phyloP scores from a whole-genome alignment of 768 basidiomycete genomes.

The Hebeloma cylindrosporum region DNA sequence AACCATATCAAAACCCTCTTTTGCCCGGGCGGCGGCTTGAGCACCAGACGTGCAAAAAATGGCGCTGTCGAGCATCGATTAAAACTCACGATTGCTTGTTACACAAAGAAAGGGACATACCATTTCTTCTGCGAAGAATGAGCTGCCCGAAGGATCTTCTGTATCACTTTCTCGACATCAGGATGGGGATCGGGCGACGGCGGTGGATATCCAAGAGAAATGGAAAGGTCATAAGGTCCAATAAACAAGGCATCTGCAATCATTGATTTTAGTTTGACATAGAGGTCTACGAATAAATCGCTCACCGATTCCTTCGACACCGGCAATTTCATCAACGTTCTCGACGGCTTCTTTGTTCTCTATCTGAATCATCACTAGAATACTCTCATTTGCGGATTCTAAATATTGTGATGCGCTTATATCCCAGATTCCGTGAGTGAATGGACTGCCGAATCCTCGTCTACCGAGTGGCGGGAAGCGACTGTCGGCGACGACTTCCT shows the following conservation, averaged over 20 bases:
- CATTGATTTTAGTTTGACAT: slow-evolving; percentile 6
- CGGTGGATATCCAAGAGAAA: slow-evolving; percentile 56
- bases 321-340: slow-evolving; percentile 59
- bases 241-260: slow-evolving; percentile 50
- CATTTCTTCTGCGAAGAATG: slow-evolving; percentile 66
- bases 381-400: slow-evolving; percentile 50
- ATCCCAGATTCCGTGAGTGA: slow-evolving; percentile 59
- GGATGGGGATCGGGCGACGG: slow-evolving; percentile 67
- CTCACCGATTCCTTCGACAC: slow-evolving; percentile 62
- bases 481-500: slow-evolving; percentile 53
- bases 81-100: not conserved
- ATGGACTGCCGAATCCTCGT: slow-evolving; percentile 66
- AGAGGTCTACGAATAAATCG: not conserved
- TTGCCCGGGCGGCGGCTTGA: slow-evolving; percentile 26
- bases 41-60: slow-evolving; percentile 29
- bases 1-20: slow-evolving; percentile 31
- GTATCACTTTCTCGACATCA: slow-evolving; percentile 59
- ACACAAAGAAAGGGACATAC: slow-evolving; percentile 29
- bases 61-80: slow-evolving; percentile 16
- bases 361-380: slow-evolving; percentile 66
- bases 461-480: slow-evolving; percentile 63
- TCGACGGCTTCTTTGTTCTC: slow-evolving; percentile 60
- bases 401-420: slow-evolving; percentile 53
- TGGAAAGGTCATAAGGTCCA: slow-evolving; percentile 69
- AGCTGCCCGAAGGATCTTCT: slow-evolving; percentile 47